Percentiles rank a stretch among this genome's conserved stretches.
These are phyloP conservation scores for Zea luxurians DNA, from an alignment of 176 grass and related monocot species.

Conservation along the genomic window DNA sequence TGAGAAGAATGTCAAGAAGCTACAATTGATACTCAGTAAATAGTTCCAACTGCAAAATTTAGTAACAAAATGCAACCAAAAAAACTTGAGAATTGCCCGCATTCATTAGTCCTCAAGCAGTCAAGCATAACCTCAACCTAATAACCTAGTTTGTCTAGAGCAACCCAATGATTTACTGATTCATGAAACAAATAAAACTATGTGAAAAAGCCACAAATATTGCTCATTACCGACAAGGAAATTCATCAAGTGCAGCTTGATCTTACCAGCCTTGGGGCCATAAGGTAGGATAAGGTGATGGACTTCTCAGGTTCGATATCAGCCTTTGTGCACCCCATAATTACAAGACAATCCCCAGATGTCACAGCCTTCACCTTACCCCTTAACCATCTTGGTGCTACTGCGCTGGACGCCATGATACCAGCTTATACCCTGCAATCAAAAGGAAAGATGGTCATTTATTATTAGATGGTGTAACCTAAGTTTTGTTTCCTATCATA, in stretches of 20 bases:
- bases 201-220: not conserved
- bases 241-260: not conserved
- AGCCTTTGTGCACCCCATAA: slow-evolving; percentile 78
- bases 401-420: slow-evolving; percentile 66
- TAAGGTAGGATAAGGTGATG: slow-evolving; percentile 84
- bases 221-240: not conserved
- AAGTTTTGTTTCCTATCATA: not conserved
- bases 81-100: not conserved
- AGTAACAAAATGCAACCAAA: not conserved
- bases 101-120: slow-evolving; percentile 23
- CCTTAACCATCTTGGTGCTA: slow-evolving; percentile 76
- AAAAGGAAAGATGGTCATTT: slow-evolving; percentile 28
- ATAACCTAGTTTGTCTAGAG: not conserved
- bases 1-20: not conserved
- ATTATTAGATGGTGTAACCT: slow-evolving; percentile 1
- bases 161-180: slow-evolving; percentile 11
- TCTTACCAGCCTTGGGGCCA: slow-evolving; percentile 87
- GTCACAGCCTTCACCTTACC: slow-evolving; percentile 93
- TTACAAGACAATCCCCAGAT: slow-evolving; percentile 83
- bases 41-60: slow-evolving; percentile 9
- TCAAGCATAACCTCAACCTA: not conserved
- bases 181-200: not conserved
- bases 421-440: slow-evolving; percentile 49
- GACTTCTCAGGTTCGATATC: slow-evolving; percentile 89
- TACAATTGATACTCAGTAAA: not conserved